These are phyloP conservation scores for Falciphora oryzae DNA, from an alignment of 2,329 filamentous ascomycete species.

Conservation along the genomic window DNA sequence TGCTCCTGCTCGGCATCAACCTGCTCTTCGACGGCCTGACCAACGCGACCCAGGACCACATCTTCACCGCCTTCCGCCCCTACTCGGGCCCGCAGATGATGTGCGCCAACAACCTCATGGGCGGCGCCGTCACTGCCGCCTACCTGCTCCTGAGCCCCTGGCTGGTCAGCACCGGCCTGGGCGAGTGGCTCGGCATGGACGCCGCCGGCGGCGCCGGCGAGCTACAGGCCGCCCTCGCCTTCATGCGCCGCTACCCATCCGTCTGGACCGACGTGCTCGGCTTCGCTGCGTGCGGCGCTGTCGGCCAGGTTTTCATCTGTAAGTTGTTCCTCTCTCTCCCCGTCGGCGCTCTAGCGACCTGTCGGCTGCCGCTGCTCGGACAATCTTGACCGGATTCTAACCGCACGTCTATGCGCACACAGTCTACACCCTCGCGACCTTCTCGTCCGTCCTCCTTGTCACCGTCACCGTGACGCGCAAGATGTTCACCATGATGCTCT, in stretches of 20 bases:
- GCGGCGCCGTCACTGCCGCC: conserved; percentile 65
- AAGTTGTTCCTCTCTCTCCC: conserved; percentile 43
- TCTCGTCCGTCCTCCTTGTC: conserved; percentile 85
- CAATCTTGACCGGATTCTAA: conserved; percentile 16
- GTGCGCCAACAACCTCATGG: conserved; percentile 92
- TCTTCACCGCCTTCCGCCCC: conserved; percentile 72
- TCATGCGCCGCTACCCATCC: conserved; percentile 71
- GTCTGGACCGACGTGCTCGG: conserved; percentile 85
- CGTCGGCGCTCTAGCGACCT: neutral
- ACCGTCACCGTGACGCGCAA: conserved; percentile 97
- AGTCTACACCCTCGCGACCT: conserved; percentile 89
- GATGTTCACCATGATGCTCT: conserved; percentile 98
- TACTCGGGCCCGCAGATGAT: conserved; percentile 98
- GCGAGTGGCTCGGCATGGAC: conserved; percentile 62
- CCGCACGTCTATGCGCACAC: neutral
- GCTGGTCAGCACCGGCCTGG: conserved; percentile 61
- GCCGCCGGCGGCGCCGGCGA: conserved; percentile 65
- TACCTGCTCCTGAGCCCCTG: conserved; percentile 79
- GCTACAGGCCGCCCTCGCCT: conserved; percentile 70
- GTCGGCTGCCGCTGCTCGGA: neutral
- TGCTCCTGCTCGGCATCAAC: conserved; percentile 81
- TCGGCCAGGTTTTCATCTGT: conserved; percentile 96
- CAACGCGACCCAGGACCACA: conserved; percentile 93
- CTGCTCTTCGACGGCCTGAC: conserved; percentile 93
- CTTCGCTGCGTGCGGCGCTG: conserved; percentile 82